phyloP scores from a whole-genome alignment of 2,329 filamentous ascomycete species.

The Trichothecium sympodiale region DNA sequence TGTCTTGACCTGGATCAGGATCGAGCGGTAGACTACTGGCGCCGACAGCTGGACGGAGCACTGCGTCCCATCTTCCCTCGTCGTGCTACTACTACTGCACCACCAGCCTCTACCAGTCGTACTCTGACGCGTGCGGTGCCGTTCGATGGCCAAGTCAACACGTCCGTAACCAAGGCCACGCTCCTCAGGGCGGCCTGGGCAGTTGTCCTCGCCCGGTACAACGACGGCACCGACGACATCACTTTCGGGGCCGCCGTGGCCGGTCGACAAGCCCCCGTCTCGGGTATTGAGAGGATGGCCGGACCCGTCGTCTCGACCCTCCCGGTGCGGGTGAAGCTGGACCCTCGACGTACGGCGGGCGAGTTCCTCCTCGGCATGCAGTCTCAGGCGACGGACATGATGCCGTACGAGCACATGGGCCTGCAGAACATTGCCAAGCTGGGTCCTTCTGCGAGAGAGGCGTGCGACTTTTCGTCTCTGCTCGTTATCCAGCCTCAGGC shows the following conservation, averaged over 20 bases:
- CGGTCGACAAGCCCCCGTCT: slow-evolving; percentile 11
- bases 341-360: not conserved
- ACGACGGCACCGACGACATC: no score
- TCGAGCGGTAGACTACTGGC: not conserved
- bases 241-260: slow-evolving; percentile 14
- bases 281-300: slow-evolving; percentile 4
- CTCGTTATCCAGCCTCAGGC: slow-evolving; percentile 3
- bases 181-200: slow-evolving; percentile 3
- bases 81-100: no score
- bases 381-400: slow-evolving; percentile 8
- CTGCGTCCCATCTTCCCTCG: no score
- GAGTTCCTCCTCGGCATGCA: slow-evolving; percentile 7
- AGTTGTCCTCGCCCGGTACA: slow-evolving; percentile 6
- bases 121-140: no score
- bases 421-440: slow-evolving; percentile 8
- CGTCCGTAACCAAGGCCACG: slow-evolving; percentile 3
- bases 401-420: slow-evolving; percentile 10
- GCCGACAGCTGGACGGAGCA: not conserved
- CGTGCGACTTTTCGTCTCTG: slow-evolving; percentile 3
- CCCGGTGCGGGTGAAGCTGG: slow-evolving; percentile 5
- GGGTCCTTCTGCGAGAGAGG: slow-evolving; percentile 3
- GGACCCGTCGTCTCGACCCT: slow-evolving; percentile 7
- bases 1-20: not conserved
- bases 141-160: no score
- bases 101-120: no score